Conservation (phyloP, 1,139 yeast genomes). For the Suhomyces coccinellae region DNA sequence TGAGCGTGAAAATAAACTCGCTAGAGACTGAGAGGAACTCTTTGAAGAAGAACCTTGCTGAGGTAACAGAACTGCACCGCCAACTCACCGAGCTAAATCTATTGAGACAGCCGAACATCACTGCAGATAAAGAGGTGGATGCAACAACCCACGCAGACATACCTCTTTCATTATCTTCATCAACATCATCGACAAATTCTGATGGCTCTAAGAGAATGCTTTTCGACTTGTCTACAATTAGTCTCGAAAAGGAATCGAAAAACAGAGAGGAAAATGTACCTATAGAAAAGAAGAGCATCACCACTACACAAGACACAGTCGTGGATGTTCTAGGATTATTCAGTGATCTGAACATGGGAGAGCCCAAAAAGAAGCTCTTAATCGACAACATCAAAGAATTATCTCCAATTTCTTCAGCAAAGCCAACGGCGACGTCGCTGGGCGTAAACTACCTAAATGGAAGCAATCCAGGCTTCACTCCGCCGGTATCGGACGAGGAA, state of each 20-base stretch:
- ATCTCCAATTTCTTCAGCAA: conserved; percentile 4
- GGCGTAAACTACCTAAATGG: conserved; percentile 1
- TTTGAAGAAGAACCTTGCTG: conserved; percentile 11
- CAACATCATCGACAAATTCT: background rate
- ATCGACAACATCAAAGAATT: conserved; percentile 7
- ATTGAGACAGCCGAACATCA: background rate
- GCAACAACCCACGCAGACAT: background rate
- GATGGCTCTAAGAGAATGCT: conserved; percentile 1
- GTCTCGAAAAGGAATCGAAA: conserved; percentile 1
- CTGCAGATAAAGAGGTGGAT: background rate
- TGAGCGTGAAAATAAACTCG: conserved; percentile 19
- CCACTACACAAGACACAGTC: conserved; percentile 18
- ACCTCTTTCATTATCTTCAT: background rate
- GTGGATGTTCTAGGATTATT: conserved; percentile 18
- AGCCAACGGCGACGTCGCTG: background rate
- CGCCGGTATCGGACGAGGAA: conserved; percentile 23
- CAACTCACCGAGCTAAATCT: conserved; percentile 3
- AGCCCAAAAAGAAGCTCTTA: conserved; percentile 4
- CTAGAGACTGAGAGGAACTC: conserved; percentile 10
- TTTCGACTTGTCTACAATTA: conserved; percentile 2
- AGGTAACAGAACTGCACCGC: conserved; percentile 9
- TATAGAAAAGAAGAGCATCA: conserved; percentile 10
- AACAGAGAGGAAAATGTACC: background rate
- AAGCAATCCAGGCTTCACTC: conserved; percentile 16
- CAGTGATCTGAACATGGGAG: conserved; percentile 11